A percentile compares a stretch with the other conserved stretches of the same genome.
These are phyloP conservation scores for Leishmania guyanensis DNA, from an alignment of 208 protist genomes.

Conservation along the genomic window DNA sequence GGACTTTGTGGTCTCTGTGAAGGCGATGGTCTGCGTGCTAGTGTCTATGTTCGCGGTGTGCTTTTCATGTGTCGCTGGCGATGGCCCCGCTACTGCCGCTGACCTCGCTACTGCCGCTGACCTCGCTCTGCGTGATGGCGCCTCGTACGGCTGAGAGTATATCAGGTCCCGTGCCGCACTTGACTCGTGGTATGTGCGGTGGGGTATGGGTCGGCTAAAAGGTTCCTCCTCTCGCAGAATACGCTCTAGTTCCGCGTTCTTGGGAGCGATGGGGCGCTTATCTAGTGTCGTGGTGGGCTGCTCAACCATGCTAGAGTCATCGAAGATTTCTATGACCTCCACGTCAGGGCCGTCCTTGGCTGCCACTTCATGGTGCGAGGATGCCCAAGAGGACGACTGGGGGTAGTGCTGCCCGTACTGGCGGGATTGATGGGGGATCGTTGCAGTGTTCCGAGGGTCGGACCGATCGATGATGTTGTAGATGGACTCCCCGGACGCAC, in stretches of 20 bases:
- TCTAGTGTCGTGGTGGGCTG: not conserved
- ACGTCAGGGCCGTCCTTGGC: constrained; percentile 45
- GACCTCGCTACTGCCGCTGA: constrained; percentile 7
- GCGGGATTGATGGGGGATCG: not conserved
- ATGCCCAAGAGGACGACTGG: not conserved
- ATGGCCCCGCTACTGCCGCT: not conserved
- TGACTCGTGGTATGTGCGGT: constrained; percentile 52
- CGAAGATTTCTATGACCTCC: constrained; percentile 54
- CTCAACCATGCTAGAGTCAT: not conserved
- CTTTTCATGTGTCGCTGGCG: not conserved
- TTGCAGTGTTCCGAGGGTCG: not conserved
- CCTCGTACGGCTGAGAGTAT: constrained; percentile 44
- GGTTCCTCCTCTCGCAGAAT: constrained; percentile 62
- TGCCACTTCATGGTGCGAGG: not conserved
- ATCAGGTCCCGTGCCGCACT: constrained; percentile 73
- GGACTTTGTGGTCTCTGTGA: not conserved
- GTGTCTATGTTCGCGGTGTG: not conserved
- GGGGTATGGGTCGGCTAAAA: constrained; percentile 64
- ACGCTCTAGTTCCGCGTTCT: constrained; percentile 53
- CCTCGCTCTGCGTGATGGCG: constrained; percentile 8
- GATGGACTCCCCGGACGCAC: constrained; percentile 46
- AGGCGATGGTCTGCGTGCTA: not conserved
- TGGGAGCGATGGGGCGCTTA: constrained; percentile 28
- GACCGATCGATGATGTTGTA: constrained; percentile 38
- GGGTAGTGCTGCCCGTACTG: not conserved